phyloP scores from a whole-genome alignment of 1,284 basidiomycete species.

The Mycosarcoma mackinlayi region DNA sequence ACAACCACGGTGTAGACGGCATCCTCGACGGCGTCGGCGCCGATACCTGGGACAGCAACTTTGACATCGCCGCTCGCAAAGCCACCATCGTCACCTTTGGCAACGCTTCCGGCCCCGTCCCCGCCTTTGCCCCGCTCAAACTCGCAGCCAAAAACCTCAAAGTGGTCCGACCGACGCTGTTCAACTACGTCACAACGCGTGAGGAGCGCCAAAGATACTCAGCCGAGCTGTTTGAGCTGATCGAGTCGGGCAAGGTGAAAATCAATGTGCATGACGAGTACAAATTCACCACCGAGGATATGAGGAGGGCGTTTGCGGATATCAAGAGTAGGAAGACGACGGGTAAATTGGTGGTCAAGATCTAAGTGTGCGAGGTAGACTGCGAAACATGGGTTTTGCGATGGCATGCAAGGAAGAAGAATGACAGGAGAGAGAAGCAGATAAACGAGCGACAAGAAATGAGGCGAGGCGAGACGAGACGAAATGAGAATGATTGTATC shows the following conservation, averaged over 20 bases:
- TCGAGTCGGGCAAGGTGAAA: slow-evolving; percentile 76
- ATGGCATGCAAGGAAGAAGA: too few relatives aligned
- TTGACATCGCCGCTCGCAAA: slow-evolving; percentile 75
- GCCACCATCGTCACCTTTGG: slow-evolving; percentile 82
- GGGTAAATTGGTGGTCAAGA: slow-evolving; percentile 60
- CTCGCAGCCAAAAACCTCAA: slow-evolving; percentile 85
- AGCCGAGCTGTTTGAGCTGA: slow-evolving; percentile 76
- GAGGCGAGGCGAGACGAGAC: background rate
- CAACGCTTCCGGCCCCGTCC: slow-evolving; percentile 82
- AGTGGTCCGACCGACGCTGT: slow-evolving; percentile 67
- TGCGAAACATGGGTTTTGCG: too few relatives aligned
- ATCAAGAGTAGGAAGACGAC: slow-evolving; percentile 70
- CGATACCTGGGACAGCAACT: slow-evolving; percentile 73
- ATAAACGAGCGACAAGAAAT: background rate
- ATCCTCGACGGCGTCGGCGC: slow-evolving; percentile 93
- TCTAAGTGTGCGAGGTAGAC: slow-evolving; percentile 12
- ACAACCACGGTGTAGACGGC: slow-evolving; percentile 81
- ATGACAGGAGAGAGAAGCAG: slow-evolving; percentile 7
- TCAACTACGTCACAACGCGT: slow-evolving; percentile 73
- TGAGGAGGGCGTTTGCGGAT: slow-evolving; percentile 81
- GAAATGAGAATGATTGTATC: background rate
- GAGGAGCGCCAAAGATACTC: slow-evolving; percentile 79
- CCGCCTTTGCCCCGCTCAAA: slow-evolving; percentile 78
- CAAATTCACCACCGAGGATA: slow-evolving; percentile 83
- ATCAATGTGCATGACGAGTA: slow-evolving; percentile 78